These are phyloP conservation scores for Capsicum baccatum DNA, from an alignment of 257 asterid genomes.

Conservation along the genomic window DNA sequence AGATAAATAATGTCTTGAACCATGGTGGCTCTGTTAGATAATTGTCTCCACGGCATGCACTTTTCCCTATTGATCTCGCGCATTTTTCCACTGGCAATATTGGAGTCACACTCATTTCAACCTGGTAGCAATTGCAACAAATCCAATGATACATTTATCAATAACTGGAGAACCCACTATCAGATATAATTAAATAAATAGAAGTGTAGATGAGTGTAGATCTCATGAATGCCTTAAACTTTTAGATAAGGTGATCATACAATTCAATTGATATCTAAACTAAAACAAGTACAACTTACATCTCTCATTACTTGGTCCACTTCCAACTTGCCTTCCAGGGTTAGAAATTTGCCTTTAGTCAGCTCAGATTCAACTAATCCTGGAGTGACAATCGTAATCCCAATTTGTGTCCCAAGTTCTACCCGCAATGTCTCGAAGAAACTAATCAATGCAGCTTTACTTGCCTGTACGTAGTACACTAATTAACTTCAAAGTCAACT, in stretches of 20 bases:
- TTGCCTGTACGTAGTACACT: constrained; percentile 50
- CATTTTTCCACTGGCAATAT: constrained; percentile 44
- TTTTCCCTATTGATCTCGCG: constrained; percentile 52
- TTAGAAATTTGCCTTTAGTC: constrained; percentile 61
- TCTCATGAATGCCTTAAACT: background rate
- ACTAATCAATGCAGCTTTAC: constrained; percentile 71
- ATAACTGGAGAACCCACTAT: background rate
- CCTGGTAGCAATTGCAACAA: constrained; percentile 38
- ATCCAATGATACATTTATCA: background rate
- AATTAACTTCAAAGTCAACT: background rate
- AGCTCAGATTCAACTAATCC: constrained; percentile 71
- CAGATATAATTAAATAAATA: background rate
- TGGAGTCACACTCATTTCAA: constrained; percentile 50
- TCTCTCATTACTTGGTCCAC: constrained; percentile 69
- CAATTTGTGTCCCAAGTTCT: constrained; percentile 67
- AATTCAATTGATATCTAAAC: constrained; percentile 27
- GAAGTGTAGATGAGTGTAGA: background rate
- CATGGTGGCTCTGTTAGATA: constrained; percentile 60
- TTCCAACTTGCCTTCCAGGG: constrained; percentile 48
- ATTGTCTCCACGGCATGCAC: constrained; percentile 72
- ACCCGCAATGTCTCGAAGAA: constrained; percentile 76
- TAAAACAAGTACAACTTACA: constrained; percentile 40
- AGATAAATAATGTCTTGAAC: constrained; percentile 44
- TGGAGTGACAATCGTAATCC: constrained; percentile 66
- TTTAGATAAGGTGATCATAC: constrained; percentile 17